These are phyloP conservation scores for Camelina laxa DNA, from an alignment of 345 rosid species.

Conservation along the genomic window DNA sequence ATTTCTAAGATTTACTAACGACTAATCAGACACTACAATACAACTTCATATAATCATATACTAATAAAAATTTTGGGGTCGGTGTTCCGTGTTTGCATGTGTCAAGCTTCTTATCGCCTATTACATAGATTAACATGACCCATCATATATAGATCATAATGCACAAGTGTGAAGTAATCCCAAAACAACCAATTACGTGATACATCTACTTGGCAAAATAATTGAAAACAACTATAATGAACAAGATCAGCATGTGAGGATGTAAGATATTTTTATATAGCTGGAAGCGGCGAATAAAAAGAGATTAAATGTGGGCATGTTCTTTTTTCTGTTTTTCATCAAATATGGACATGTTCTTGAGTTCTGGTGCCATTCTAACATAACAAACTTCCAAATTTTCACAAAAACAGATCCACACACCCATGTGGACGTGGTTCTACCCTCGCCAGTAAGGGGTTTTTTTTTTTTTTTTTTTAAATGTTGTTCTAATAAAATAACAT, in stretches of 20 bases:
- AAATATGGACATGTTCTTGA: conserved; percentile 29
- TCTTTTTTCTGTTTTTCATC: not conserved
- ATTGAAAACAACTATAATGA: conserved; percentile 7
- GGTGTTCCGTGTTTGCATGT: not conserved
- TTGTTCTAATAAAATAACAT: not conserved
- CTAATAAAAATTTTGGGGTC: not conserved
- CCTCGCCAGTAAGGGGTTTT: conserved; percentile 18
- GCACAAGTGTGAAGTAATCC: conserved; percentile 1
- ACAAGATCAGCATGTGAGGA: conserved; percentile 15
- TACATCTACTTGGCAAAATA: conserved; percentile 18
- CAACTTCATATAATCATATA: not conserved
- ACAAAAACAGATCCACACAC: conserved; percentile 31
- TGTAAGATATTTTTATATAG: conserved; percentile 13
- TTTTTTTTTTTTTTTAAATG: not conserved
- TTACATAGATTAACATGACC: conserved; percentile 22
- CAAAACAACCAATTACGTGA: conserved; percentile 27
- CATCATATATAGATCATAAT: conserved; percentile 14
- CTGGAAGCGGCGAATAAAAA: conserved; percentile 37
- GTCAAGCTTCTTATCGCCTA: conserved; percentile 18
- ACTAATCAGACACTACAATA: conserved; percentile 3
- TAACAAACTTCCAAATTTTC: conserved; percentile 13
- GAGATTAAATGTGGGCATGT: conserved; percentile 36
- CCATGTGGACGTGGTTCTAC: conserved; percentile 40
- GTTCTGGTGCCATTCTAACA: conserved; percentile 22
- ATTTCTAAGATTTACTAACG: not conserved